These are phyloP conservation scores for Brassica carinata DNA, from an alignment of 345 rosid species.

Conservation along the genomic window DNA sequence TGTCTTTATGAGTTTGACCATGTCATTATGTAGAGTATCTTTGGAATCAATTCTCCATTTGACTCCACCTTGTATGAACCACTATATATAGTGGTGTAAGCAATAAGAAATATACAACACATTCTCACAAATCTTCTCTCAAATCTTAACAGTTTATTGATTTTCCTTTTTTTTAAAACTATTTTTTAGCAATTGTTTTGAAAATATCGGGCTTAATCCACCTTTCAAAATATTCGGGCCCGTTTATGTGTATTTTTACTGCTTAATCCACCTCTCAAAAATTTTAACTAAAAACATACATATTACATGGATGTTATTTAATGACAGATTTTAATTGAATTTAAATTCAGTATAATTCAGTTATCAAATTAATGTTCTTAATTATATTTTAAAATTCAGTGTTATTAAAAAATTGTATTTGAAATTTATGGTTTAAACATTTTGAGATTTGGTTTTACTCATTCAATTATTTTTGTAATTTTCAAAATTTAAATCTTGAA, in stretches of 20 bases:
- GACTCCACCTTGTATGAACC: no score
- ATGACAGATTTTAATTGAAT: neutral
- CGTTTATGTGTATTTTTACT: neutral
- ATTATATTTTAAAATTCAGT: neutral
- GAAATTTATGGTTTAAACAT: neutral
- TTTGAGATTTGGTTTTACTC: neutral
- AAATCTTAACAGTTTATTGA: no score
- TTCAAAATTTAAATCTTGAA: neutral
- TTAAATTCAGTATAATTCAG: neutral
- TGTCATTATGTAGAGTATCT: no score
- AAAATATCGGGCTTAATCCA: neutral
- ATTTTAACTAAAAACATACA: neutral
- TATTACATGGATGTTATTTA: neutral
- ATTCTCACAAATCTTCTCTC: no score
- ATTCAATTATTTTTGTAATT: neutral
- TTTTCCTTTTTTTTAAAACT: no score
- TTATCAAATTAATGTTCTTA: neutral
- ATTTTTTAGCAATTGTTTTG: no score
- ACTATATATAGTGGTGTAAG: no score
- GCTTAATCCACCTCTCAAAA: neutral
- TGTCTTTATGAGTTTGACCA: no score
- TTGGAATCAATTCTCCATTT: no score
- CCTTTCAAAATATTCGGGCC: neutral
- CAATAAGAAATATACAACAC: no score
- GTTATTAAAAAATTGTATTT: neutral